phyloP scores from a whole-genome alignment of 140 eudicot species.

The Cichorium intybus region DNA sequence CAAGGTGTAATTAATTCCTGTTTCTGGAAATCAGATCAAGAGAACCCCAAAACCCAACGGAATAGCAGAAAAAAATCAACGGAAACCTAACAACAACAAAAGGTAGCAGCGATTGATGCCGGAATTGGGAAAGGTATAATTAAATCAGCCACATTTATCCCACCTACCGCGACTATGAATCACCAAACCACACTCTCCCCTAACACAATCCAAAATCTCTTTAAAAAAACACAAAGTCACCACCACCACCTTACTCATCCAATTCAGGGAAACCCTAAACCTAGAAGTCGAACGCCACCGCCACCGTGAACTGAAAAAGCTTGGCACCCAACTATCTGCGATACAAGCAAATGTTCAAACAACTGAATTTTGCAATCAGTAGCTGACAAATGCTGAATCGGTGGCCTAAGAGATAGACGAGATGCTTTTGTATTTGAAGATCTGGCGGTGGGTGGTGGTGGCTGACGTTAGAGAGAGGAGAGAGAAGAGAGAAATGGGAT shows the following conservation, averaged over 20 bases:
- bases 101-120: neutral
- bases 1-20: neutral
- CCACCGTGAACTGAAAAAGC: neutral
- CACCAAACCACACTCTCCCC: constrained; percentile 28
- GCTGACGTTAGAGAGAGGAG: constrained; percentile 23
- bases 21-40: constrained; percentile 18
- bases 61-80: neutral
- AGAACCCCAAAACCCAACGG: constrained; percentile 3
- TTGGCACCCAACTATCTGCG: neutral
- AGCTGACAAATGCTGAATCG: constrained; percentile 5
- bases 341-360: neutral
- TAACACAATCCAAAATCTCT: constrained; percentile 20
- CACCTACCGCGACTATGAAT: constrained; percentile 41
- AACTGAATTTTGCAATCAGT: neutral
- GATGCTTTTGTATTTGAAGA: constrained; percentile 22
- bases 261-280: constrained; percentile 27
- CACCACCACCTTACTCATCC: constrained; percentile 40
- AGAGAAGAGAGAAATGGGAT: constrained; percentile 4
- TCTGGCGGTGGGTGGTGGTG: constrained; percentile 38
- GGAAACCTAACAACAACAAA: neutral
- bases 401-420: constrained; percentile 10
- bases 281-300: constrained; percentile 20
- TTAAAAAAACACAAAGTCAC: neutral
- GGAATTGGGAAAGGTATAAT: constrained; percentile 1
- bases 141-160: constrained; percentile 53